Conservation (phyloP, 192 early-diverging fungal genomes). For the Mortierella hygrophila region DNA sequence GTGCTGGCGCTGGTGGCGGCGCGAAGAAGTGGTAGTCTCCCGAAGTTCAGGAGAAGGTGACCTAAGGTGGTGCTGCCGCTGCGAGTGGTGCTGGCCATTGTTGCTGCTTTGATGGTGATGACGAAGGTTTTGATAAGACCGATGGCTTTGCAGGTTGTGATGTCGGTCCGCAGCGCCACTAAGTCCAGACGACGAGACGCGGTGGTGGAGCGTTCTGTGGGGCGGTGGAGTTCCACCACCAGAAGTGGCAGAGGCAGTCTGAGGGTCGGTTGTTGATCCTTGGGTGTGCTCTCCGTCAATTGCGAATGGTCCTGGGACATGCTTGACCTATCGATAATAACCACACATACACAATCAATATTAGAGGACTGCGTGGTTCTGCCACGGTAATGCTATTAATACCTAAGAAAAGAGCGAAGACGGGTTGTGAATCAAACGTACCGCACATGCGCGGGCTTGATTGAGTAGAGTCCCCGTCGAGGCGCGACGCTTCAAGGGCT, state of each 20-base stretch:
- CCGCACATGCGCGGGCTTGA: constrained; percentile 29
- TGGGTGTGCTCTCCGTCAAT: background rate
- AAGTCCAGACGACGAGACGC: background rate
- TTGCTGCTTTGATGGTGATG: background rate
- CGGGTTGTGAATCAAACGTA: background rate
- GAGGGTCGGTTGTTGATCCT: background rate
- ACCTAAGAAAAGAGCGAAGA: background rate
- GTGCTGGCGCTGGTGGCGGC: background rate
- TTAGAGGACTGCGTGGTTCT: background rate
- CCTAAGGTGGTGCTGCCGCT: constrained; percentile 4
- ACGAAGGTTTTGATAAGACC: background rate
- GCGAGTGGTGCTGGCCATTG: background rate
- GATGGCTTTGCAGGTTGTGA: background rate
- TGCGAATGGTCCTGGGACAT: constrained; percentile 13
- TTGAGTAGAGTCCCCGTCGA: constrained; percentile 43
- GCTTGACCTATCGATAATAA: constrained; percentile 1
- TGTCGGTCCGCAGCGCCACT: background rate
- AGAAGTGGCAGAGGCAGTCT: background rate
- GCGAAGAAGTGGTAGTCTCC: background rate
- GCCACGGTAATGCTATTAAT: background rate
- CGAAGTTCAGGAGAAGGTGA: constrained; percentile 38
- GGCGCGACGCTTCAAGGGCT: constrained; percentile 46
- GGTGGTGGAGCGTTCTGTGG: background rate
- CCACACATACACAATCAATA: no score
- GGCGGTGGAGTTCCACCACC: no score